A percentile compares a stretch with the other conserved stretches of the same genome.
These are phyloP conservation scores for Salix arbutifolia DNA, from an alignment of 345 rosid genomes.

Conservation along the genomic window DNA sequence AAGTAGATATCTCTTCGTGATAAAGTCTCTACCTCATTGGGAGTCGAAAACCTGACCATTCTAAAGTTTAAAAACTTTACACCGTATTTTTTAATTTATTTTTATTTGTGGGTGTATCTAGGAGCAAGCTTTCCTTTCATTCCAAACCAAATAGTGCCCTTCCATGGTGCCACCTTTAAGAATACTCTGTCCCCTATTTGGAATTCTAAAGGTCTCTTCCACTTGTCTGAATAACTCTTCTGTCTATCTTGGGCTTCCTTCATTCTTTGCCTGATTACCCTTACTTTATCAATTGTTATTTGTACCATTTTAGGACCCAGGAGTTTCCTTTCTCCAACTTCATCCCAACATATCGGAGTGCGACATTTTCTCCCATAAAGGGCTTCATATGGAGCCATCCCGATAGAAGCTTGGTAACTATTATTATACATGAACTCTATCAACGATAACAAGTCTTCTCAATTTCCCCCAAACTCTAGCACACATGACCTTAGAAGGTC, in stretches of 20 bases:
- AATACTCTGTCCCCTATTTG: background rate
- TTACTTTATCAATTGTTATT: background rate
- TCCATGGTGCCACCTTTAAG: background rate
- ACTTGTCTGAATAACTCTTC: background rate
- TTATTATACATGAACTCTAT: background rate
- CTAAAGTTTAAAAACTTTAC: too few relatives aligned
- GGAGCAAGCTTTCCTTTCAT: too few relatives aligned
- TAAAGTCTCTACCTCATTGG: too few relatives aligned
- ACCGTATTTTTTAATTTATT: too few relatives aligned
- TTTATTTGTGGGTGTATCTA: too few relatives aligned
- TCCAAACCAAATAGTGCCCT: background rate
- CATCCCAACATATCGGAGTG: background rate
- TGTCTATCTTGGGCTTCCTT: background rate
- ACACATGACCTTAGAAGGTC: background rate
- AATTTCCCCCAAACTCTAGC: background rate
- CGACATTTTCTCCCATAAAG: background rate
- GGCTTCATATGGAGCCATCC: background rate
- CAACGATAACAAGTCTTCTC: background rate
- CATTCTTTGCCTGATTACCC: background rate
- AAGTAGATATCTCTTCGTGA: too few relatives aligned
- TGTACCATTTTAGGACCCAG: background rate
- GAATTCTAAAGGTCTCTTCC: background rate
- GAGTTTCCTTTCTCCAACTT: background rate
- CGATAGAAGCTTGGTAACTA: too few relatives aligned
- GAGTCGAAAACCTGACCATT: too few relatives aligned